Conservation (phyloP, 1,284 basidiomycete genomes). For the Golubevia pallescens region DNA sequence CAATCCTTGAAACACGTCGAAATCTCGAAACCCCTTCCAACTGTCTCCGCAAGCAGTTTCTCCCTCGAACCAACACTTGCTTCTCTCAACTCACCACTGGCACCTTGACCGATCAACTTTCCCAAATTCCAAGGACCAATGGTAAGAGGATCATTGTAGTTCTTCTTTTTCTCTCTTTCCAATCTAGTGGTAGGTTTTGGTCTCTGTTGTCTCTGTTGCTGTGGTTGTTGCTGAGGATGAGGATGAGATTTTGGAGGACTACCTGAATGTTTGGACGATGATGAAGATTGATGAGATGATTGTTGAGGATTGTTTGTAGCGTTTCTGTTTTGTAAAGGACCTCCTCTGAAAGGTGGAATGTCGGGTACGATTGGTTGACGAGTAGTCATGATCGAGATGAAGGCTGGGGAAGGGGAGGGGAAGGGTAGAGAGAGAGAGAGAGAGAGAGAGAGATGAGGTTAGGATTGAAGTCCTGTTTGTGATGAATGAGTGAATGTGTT, state of each 20-base stretch:
- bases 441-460: too few species aligned
- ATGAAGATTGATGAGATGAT: constrained; percentile 7
- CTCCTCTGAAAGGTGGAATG: constrained; percentile 39
- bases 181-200: constrained; percentile 4
- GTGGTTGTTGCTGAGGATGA: constrained; percentile 6
- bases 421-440: too few species aligned
- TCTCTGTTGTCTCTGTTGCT: constrained; percentile 2
- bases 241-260: constrained; percentile 2
- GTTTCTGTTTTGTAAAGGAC: constrained; percentile 23
- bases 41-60: too few species aligned
- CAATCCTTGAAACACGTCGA: neutral
- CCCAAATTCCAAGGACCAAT: constrained; percentile 95
- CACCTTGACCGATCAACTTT: constrained; percentile 87
- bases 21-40: too few species aligned
- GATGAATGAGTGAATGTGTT: too few species aligned
- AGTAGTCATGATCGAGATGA: too few species aligned
- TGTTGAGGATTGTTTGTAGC: constrained; percentile 21
- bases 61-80: too few species aligned
- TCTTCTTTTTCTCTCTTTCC: constrained; percentile 64
- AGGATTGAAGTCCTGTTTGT: too few species aligned
- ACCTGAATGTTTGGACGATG: neutral
- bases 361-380: neutral
- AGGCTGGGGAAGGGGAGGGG: too few species aligned
- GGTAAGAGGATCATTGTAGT: constrained; percentile 65
- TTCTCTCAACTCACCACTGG: constrained; percentile 72